These are phyloP conservation scores for Phanerochaete sordida DNA, from an alignment of 768 basidiomycete genomes.

Conservation along the genomic window DNA sequence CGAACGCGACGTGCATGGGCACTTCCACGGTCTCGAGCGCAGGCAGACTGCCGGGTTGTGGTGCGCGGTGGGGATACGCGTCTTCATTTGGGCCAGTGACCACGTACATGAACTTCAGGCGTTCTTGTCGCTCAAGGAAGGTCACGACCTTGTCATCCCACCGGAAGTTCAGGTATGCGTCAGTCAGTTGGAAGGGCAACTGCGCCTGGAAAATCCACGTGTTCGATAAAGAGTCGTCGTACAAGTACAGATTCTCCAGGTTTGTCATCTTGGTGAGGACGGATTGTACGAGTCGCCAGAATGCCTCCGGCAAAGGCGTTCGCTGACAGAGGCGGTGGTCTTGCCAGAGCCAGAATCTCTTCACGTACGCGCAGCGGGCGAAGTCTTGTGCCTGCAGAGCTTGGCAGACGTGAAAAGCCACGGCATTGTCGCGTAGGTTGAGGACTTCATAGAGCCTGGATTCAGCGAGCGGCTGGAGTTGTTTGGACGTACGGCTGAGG, in stretches of 20 bases:
- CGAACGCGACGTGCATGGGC: conserved; percentile 36
- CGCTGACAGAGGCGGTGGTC: conserved; percentile 20
- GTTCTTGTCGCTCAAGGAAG: conserved; percentile 46
- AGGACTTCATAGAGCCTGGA: conserved; percentile 40
- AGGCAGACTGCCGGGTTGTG: conserved; percentile 28
- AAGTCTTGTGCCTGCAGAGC: conserved; percentile 33
- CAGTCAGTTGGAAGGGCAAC: conserved; percentile 43
- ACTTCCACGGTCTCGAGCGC: conserved; percentile 44
- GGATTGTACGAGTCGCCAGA: conserved; percentile 42
- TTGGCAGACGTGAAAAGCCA: conserved; percentile 34
- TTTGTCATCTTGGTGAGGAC: conserved; percentile 42
- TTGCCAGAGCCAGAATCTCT: conserved; percentile 38
- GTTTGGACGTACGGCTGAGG: conserved; percentile 43
- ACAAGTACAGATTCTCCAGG: conserved; percentile 41
- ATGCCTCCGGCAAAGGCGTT: conserved; percentile 20
- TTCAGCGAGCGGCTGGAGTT: conserved; percentile 47
- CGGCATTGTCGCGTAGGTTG: conserved; percentile 33
- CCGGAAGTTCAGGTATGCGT: conserved; percentile 43
- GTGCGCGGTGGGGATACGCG: neutral
- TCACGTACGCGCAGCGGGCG: conserved; percentile 37
- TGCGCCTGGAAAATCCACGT: conserved; percentile 45
- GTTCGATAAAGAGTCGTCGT: conserved; percentile 33
- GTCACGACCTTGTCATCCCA: conserved; percentile 46
- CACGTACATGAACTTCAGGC: conserved; percentile 35
- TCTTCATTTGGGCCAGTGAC: conserved; percentile 5